Conservation (phyloP, 495 filamentous ascomycete species). For the Rhypophila decipiens region DNA sequence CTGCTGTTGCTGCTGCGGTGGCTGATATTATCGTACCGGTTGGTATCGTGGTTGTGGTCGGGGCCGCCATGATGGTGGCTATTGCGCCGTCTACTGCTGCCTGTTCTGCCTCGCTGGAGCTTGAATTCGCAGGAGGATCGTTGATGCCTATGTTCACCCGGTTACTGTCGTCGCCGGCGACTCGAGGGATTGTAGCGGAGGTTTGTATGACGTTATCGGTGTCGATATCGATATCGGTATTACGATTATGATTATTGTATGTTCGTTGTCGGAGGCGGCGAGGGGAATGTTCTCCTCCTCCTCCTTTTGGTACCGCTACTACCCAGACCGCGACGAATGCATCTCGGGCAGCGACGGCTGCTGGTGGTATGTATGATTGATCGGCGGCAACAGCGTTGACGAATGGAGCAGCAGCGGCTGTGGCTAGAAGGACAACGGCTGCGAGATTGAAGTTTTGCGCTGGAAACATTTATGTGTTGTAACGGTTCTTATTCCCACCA, state of each 20-base stretch:
- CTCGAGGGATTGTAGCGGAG: too few relatives aligned
- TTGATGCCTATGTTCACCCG: neutral
- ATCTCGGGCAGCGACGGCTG: neutral
- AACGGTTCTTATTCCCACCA: too few relatives aligned
- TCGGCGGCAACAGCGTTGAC: slow-evolving; percentile 4
- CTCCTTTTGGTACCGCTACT: slow-evolving; percentile 22
- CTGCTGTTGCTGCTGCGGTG: slow-evolving; percentile 17
- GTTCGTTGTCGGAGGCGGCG: too few relatives aligned
- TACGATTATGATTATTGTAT: too few relatives aligned
- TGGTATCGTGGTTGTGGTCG: slow-evolving; percentile 13
- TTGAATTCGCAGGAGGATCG: slow-evolving; percentile 15
- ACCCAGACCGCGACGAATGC: slow-evolving; percentile 16
- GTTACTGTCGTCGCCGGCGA: too few relatives aligned
- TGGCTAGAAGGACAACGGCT: neutral
- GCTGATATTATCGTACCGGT: slow-evolving; percentile 3
- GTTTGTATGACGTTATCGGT: neutral
- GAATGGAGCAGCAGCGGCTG: neutral
- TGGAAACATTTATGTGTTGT: too few relatives aligned
- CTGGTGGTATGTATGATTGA: too few relatives aligned
- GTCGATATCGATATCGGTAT: too few relatives aligned
- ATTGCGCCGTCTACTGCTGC: slow-evolving; percentile 1
- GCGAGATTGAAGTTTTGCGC: too few relatives aligned
- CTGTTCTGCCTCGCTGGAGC: slow-evolving; percentile 3
- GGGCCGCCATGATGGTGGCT: slow-evolving; percentile 12
- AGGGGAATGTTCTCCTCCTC: too few relatives aligned